Percentiles rank a stretch among this genome's conserved stretches.
These are phyloP conservation scores for Hypoxylon sp. DNA, from an alignment of 2,329 filamentous ascomycete species.

Conservation along the genomic window DNA sequence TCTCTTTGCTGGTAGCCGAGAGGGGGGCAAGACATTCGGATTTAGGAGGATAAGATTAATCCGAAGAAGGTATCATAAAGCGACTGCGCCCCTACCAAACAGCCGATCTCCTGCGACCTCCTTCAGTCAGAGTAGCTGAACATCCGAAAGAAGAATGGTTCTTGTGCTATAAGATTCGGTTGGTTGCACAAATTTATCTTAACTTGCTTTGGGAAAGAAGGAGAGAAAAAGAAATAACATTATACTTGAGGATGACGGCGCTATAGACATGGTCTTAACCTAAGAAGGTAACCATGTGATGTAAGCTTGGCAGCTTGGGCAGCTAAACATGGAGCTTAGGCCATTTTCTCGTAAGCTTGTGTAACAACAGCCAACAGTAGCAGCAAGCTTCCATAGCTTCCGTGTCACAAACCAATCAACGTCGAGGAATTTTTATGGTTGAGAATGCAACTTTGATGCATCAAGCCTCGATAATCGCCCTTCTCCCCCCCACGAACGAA, in stretches of 20 bases:
- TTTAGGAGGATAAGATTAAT: constrained; percentile 12
- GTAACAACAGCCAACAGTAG: background rate
- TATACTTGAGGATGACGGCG: too few relatives aligned
- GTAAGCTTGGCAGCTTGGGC: too few relatives aligned
- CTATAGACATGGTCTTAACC: background rate
- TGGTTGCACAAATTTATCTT: too few relatives aligned
- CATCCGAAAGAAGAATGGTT: background rate
- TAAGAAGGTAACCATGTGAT: background rate
- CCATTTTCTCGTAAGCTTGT: constrained; percentile 9
- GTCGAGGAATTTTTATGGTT: background rate
- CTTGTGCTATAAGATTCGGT: too few relatives aligned
- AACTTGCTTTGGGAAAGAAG: too few relatives aligned
- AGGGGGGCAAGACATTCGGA: constrained; percentile 8
- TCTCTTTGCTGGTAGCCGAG: constrained; percentile 13
- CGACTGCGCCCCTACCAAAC: constrained; percentile 21
- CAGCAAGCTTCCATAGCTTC: too few relatives aligned
- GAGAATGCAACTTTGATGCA: too few relatives aligned
- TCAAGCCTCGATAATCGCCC: constrained; percentile 3
- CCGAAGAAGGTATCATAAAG: constrained; percentile 29
- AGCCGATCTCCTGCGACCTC: constrained; percentile 13
- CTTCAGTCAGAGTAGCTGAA: constrained; percentile 3
- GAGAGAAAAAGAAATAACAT: too few relatives aligned
- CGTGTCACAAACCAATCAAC: background rate
- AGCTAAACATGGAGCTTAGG: constrained; percentile 10
- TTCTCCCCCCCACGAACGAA: constrained; percentile 4